Evolutionary conservation across 1,139 yeast species (phyloP).

Genomic region (Candida smagusa): DNA sequence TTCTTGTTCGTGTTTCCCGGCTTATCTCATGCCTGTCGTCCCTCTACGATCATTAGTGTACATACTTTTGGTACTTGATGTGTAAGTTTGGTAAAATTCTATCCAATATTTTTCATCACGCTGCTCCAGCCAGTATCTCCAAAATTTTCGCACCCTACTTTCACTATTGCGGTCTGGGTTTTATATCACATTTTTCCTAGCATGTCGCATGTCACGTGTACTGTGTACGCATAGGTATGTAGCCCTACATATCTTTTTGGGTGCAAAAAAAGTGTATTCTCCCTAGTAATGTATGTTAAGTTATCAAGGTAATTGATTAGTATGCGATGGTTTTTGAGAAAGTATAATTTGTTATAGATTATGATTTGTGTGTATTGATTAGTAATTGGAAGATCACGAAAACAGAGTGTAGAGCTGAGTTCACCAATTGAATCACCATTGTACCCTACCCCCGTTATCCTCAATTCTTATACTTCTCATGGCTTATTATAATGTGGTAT

Average conservation of each 20-base stretch:
- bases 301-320: too few species aligned
- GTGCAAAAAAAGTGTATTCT: slow-evolving; percentile 1
- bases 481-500: too few species aligned
- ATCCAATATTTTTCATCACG: slow-evolving; percentile 4
- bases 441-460: too few species aligned
- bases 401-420: too few species aligned
- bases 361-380: too few species aligned
- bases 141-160: slow-evolving; percentile 3
- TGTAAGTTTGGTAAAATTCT: slow-evolving; percentile 5
- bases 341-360: too few species aligned
- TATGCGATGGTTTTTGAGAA: too few species aligned
- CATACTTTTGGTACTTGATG: slow-evolving; percentile 9
- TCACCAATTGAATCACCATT: too few species aligned
- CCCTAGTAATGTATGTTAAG: too few species aligned
- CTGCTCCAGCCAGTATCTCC: slow-evolving; percentile 1
- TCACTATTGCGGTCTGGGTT: slow-evolving; percentile 3
- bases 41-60: not conserved
- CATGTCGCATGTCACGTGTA: slow-evolving; percentile 4
- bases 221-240: slow-evolving; percentile 2
- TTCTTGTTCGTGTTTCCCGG: too few species aligned
- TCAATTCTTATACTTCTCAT: too few species aligned
- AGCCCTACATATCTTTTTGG: slow-evolving; percentile 4
- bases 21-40: not conserved
- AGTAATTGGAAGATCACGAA: too few species aligned
- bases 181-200: not conserved